Evolutionary conservation across 495 filamentous ascomycete genomes (phyloP).

Genomic region (Penicillium longicatenatum): DNA sequence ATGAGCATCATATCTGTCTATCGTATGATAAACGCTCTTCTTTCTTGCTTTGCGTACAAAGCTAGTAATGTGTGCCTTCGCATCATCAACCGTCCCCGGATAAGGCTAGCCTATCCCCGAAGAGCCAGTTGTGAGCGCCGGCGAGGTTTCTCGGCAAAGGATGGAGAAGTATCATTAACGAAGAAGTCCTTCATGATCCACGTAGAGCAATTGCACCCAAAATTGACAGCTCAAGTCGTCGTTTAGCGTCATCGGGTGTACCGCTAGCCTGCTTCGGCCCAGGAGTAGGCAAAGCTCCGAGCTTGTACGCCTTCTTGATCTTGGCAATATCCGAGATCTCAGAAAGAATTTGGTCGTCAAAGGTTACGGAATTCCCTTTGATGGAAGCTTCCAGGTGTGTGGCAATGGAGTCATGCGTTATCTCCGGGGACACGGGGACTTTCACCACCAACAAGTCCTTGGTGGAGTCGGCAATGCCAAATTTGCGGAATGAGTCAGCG

Average conservation of each 20-base stretch:
- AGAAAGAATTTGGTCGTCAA: slow-evolving; percentile 63
- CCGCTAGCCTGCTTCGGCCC: slow-evolving; percentile 25
- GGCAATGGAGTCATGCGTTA: slow-evolving; percentile 56
- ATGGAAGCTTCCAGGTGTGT: slow-evolving; percentile 64
- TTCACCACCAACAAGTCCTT: slow-evolving; percentile 76
- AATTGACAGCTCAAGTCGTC: slow-evolving; percentile 61
- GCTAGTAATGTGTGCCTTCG: neutral
- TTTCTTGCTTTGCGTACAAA: neutral
- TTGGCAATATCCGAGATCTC: slow-evolving; percentile 63
- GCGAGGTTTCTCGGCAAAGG: neutral
- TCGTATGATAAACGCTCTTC: neutral
- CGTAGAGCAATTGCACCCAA: slow-evolving; percentile 75
- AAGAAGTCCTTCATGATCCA: slow-evolving; percentile 39
- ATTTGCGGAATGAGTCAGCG: slow-evolving; percentile 83
- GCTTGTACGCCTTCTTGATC: slow-evolving; percentile 81
- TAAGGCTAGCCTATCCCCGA: neutral
- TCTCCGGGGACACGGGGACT: slow-evolving; percentile 51
- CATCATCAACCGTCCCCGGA: neutral
- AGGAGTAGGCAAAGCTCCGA: slow-evolving; percentile 55
- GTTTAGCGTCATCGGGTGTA: slow-evolving; percentile 34
- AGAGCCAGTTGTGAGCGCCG: neutral
- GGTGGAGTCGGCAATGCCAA: slow-evolving; percentile 74
- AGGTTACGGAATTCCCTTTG: slow-evolving; percentile 59
- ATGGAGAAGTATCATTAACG: neutral
- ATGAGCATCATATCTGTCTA: neutral